phyloP scores from a whole-genome alignment of 1,139 yeast species.

The Saccharomyces pastorianus region DNA sequence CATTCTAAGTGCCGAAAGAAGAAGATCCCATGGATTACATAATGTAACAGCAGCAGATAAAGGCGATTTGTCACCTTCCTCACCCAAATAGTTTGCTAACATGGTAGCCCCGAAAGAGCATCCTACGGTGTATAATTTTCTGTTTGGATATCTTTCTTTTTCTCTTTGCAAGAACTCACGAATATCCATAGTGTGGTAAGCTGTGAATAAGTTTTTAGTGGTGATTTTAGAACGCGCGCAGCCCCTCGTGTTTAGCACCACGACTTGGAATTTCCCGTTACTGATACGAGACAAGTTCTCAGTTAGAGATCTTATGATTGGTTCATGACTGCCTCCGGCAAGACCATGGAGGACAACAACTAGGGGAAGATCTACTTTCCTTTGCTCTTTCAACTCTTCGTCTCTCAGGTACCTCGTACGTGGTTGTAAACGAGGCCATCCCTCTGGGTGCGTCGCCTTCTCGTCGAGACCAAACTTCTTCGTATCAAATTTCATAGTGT shows the following conservation, averaged over 20 bases:
- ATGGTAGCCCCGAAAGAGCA: constrained; percentile 85
- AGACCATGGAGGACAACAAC: constrained; percentile 73
- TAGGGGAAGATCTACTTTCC: constrained; percentile 47
- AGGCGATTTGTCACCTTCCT: constrained; percentile 47
- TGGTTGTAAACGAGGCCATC: constrained; percentile 69
- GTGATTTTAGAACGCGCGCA: constrained; percentile 78
- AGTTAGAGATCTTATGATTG: constrained; percentile 63
- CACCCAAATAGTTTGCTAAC: constrained; percentile 71
- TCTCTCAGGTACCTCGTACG: constrained; percentile 64
- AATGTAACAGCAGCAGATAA: constrained; percentile 60
- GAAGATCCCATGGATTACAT: constrained; percentile 82
- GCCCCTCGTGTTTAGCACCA: constrained; percentile 76
- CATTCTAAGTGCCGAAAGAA: constrained; percentile 47
- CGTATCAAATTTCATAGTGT: constrained; percentile 25
- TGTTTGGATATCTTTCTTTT: constrained; percentile 50
- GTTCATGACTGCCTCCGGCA: constrained; percentile 89
- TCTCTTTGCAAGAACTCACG: constrained; percentile 50
- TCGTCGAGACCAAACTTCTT: constrained; percentile 45
- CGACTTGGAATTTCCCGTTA: constrained; percentile 46
- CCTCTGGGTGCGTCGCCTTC: constrained; percentile 50
- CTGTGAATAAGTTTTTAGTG: constrained; percentile 68
- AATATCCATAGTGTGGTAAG: constrained; percentile 65
- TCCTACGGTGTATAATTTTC: constrained; percentile 72
- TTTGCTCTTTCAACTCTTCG: constrained; percentile 37
- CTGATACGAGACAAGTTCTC: constrained; percentile 23